Percentiles rank a stretch among this genome's conserved stretches.
Conservation (phyloP, 2,329 filamentous ascomycete genomes). For the Seiridium unicorne region DNA sequence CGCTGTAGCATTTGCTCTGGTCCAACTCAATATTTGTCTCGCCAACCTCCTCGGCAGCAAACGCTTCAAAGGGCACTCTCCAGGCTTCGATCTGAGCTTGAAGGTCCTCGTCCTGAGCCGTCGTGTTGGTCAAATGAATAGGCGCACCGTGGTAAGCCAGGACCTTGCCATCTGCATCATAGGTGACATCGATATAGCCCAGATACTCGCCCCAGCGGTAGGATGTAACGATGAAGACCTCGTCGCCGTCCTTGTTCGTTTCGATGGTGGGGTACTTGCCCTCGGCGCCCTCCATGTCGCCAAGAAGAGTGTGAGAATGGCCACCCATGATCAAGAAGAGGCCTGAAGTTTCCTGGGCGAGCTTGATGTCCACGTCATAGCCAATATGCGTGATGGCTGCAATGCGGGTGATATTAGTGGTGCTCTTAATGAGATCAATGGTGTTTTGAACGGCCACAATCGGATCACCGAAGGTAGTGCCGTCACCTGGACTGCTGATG, state of each 20-base stretch:
- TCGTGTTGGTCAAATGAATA: conserved; percentile 62
- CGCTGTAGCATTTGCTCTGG: conserved; percentile 54
- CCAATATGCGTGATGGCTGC: conserved; percentile 67
- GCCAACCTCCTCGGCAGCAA: conserved; percentile 56
- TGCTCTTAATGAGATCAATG: conserved; percentile 59
- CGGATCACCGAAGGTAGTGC: conserved; percentile 58
- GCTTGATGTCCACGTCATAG: conserved; percentile 60
- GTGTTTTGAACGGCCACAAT: conserved; percentile 58
- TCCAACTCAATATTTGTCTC: conserved; percentile 53
- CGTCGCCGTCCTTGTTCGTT: conserved; percentile 59
- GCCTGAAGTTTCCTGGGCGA: conserved; percentile 58
- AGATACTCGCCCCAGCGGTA: conserved; percentile 70
- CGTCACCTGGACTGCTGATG: conserved; percentile 57
- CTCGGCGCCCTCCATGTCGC: conserved; percentile 54
- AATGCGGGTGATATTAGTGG: conserved; percentile 62
- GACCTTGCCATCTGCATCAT: conserved; percentile 58
- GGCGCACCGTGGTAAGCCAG: conserved; percentile 63
- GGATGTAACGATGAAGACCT: conserved; percentile 67
- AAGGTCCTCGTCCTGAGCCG: conserved; percentile 52
- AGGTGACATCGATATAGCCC: conserved; percentile 66
- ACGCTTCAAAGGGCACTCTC: conserved; percentile 60
- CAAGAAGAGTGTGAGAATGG: conserved; percentile 48
- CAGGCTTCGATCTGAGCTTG: conserved; percentile 58
- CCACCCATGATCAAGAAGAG: conserved; percentile 63
- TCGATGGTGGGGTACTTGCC: conserved; percentile 65